Evolutionary conservation across 176 grass and related monocot species (phyloP).

Genomic region (Tuctoria greenei): DNA sequence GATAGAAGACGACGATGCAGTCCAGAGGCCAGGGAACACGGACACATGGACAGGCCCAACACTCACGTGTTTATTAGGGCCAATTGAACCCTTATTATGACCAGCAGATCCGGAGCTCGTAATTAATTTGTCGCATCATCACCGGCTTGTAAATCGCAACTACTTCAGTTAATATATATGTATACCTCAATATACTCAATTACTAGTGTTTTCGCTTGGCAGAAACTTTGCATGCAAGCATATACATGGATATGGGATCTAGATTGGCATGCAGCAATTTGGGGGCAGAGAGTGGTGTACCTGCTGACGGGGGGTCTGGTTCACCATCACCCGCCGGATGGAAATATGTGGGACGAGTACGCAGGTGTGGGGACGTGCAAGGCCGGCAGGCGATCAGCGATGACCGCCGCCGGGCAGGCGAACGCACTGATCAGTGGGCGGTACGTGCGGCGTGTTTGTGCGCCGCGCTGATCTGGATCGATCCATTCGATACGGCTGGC

Average conservation of each 20-base stretch:
- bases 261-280: background rate
- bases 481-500: background rate
- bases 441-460: background rate
- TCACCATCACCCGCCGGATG: background rate
- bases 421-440: background rate
- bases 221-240: background rate
- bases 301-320: background rate
- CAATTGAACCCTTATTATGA: background rate
- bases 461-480: background rate
- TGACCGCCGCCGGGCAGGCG: background rate
- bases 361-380: background rate
- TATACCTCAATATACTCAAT: background rate
- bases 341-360: background rate
- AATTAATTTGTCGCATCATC: background rate
- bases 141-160: background rate
- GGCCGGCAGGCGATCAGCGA: background rate
- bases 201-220: background rate
- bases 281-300: background rate
- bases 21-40: background rate
- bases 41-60: conserved; percentile 13
- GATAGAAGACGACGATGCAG: background rate
- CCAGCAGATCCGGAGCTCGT: background rate
- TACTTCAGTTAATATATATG: background rate
- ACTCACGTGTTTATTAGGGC: conserved; percentile 5
- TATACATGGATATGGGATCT: background rate